phyloP scores from a whole-genome alignment of 106 monocot species.

The Dendrobium huoshanense region DNA sequence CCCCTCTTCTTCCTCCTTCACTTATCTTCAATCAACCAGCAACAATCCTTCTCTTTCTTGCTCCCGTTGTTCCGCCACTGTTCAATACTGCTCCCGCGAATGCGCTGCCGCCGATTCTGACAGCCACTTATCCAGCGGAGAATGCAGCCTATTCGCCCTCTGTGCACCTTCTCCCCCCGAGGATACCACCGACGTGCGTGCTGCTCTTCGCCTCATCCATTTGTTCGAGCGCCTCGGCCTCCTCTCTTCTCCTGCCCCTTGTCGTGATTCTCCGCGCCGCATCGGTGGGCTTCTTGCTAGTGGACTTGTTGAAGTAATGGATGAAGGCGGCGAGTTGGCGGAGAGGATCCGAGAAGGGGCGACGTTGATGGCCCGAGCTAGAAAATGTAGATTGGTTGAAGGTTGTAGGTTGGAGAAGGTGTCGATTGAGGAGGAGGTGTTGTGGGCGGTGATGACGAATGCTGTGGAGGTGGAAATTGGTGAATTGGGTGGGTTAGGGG shows the following conservation, averaged over 20 bases:
- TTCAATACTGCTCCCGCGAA: slow-evolving; percentile 42
- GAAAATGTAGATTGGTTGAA: neutral
- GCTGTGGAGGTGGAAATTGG: slow-evolving; percentile 74
- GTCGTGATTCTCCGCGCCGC: slow-evolving; percentile 8
- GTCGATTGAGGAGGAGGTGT: slow-evolving; percentile 29
- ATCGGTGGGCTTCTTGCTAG: slow-evolving; percentile 40
- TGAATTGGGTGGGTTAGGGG: slow-evolving; percentile 30
- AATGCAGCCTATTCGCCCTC: slow-evolving; percentile 42
- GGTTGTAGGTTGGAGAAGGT: neutral
- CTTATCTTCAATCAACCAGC: neutral
- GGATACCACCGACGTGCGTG: slow-evolving; percentile 46
- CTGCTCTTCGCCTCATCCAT: slow-evolving; percentile 57
- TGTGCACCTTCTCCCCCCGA: neutral
- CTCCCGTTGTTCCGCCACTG: slow-evolving; percentile 23
- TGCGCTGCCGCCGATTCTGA: slow-evolving; percentile 31
- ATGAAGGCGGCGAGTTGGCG: slow-evolving; percentile 30
- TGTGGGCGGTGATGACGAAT: slow-evolving; percentile 63
- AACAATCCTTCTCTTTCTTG: slow-evolving; percentile 6
- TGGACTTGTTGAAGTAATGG: slow-evolving; percentile 17
- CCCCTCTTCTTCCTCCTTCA: neutral
- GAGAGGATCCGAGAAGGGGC: slow-evolving; percentile 38
- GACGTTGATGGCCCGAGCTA: slow-evolving; percentile 36
- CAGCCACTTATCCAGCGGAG: slow-evolving; percentile 39
- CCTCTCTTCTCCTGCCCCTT: neutral
- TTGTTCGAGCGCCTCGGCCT: slow-evolving; percentile 28